Evolutionary conservation across 148 eudicot species (phyloP), one percentile per base, ranked within the genome.

Genomic region (Amaranthus hypochondriacus): DNA sequence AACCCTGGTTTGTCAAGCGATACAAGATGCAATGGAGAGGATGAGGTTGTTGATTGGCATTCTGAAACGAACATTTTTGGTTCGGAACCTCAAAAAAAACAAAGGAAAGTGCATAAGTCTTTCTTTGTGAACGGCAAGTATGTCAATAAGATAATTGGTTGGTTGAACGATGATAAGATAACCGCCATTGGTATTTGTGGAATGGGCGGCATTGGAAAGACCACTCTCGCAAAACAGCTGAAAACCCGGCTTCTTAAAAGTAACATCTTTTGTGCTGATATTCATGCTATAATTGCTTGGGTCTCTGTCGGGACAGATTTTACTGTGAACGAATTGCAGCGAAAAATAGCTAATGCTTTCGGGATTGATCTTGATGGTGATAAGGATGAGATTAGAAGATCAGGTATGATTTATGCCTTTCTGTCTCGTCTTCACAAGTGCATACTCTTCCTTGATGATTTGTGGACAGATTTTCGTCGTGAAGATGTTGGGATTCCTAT

Each of bases 401-500:
- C 78, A 9, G 73, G 68, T 7, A 51, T 46, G 15, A 13, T 76
- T 51, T 9, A 76, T 60, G 58, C 73, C n/a, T 60, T 68, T 52
- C 53, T 76, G 48, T 53, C 44, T 4, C 57, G 68, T 46, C 4
- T 10, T 50, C 56, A 49, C 43, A 68, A 70, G 49, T 28, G 6
- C 44, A 15, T 69, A 15, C n/a, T 76, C 21, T 48, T 76, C 50
- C 73, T 76, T 52, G 78, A 76, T 76, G 68, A 69, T 60, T 39
- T 76, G 5, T 76, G 78, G 78, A 18, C 48, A 42, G 72, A 59
- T 39, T 76, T 68, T 50, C 53, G 61, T 15, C 73, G 21, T 7
- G 73, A 76, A 56, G 59, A 68, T 13, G 78, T 76, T 18, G 78
- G 78, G 14, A 76, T 76, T 69, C 78, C 78, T 1, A 60, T 9